Base-by-base conservation (phyloP, 2,329 filamentous ascomycete species). In the Exophiala sp. region DNA sequence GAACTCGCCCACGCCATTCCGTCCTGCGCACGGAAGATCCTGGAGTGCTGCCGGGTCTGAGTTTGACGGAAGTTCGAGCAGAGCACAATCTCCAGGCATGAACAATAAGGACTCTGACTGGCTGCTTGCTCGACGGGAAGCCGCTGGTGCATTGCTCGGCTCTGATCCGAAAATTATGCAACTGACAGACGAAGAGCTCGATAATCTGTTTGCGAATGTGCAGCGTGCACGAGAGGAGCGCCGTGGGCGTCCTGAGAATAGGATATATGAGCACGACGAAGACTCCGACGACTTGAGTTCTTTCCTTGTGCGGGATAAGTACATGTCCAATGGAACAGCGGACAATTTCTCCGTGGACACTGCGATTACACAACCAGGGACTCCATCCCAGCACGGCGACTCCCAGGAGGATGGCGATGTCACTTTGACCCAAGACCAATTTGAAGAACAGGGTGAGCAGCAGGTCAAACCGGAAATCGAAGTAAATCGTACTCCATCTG, bases 261-360 rank as follows among this genome's bases (percentile, higher is more conserved):
- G 77, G 14, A 64, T 85, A 4, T 74, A 79, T 45, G 77, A 79
- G 33, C 51, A 59, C 38, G 89, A 92, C 52, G 92, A 96, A 52
- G 94, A 97, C 68, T 84, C 86, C 50, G 94, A 99, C 62, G 96
- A 92, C 0, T 83, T 88, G 44, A 88, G 86, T 24, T 96, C 92
- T 0, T 96, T 91, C 66, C 87, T 90, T 1, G 78, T 91, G 29
- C 82, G 94, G 47, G 94, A 99, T 64, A 97, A 97, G 67, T 97
- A 97, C 71, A 83, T 96, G 75, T 96, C 91, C 2, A 94, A 88
- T 51, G 92, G 92, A 1, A 96, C 92, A 0, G 80, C 97, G 49
- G 94, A 99, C 72, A 96, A 95, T 68, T 94, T 96, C 65, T 97
- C 92, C 1, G 78, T 99, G 12, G 94, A 99, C 68, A 99, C 94